phyloP scores from a whole-genome alignment of 2,329 filamentous ascomycete genomes.

The Polychaeton citri region DNA sequence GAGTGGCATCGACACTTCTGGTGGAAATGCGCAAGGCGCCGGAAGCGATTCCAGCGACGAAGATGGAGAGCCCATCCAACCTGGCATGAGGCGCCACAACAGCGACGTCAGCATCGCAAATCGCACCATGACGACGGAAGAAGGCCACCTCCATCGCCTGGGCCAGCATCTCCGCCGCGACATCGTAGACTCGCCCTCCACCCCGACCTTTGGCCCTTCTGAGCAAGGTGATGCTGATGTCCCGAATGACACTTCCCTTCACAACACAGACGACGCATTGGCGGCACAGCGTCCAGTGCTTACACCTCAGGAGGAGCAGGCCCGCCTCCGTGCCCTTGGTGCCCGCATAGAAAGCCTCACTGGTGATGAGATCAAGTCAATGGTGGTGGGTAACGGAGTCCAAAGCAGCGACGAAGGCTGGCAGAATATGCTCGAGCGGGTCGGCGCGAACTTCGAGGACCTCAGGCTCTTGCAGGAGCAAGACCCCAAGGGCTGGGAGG shows the following conservation, averaged over 20 bases:
- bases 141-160: slow-evolving; percentile 56
- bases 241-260: slow-evolving; percentile 5
- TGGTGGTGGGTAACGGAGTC: slow-evolving; percentile 37
- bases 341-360: slow-evolving; percentile 38
- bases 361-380: slow-evolving; percentile 47
- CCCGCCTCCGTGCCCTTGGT: slow-evolving; percentile 24
- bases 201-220: slow-evolving; percentile 1
- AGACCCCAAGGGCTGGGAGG: slow-evolving; percentile 22
- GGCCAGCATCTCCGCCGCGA: slow-evolving; percentile 54
- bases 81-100: slow-evolving; percentile 41
- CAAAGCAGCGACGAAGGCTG: slow-evolving; percentile 35
- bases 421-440: slow-evolving; percentile 48
- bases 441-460: slow-evolving; percentile 52
- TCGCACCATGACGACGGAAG: slow-evolving; percentile 51
- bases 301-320: slow-evolving; percentile 17
- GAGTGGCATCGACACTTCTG: not conserved
- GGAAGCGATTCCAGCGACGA: slow-evolving; percentile 14
- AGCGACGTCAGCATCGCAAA: slow-evolving; percentile 57
- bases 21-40: slow-evolving; percentile 13
- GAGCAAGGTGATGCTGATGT: slow-evolving; percentile 16
- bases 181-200: slow-evolving; percentile 37
- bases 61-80: slow-evolving; percentile 8
- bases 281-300: slow-evolving; percentile 1
- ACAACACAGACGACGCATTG: not conserved
- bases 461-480: slow-evolving; percentile 45